These are phyloP conservation scores for Hippophae gyantsensis DNA, from an alignment of 306 rosid species.

Conservation along the genomic window DNA sequence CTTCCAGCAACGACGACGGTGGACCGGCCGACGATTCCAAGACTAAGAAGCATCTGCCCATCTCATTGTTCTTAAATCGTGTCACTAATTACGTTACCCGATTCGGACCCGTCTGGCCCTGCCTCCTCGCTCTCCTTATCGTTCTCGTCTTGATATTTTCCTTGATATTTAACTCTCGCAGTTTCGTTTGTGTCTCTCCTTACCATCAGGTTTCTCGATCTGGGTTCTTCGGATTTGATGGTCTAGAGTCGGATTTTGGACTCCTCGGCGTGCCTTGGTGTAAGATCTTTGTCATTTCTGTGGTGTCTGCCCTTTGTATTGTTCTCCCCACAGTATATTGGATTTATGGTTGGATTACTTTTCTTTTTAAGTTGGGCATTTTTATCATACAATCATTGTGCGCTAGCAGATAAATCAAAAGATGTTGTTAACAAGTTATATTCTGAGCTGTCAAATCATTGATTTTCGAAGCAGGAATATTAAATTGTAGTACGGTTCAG, in stretches of 20 bases:
- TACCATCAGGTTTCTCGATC: constrained; percentile 47
- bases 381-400: too few relatives aligned
- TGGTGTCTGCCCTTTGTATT: too few relatives aligned
- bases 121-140: constrained; percentile 27
- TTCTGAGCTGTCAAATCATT: too few relatives aligned
- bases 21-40: constrained; percentile 43
- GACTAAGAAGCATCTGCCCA: constrained; percentile 46
- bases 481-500: too few relatives aligned
- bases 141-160: constrained; percentile 28
- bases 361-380: too few relatives aligned
- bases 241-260: constrained; percentile 82
- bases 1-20: constrained; percentile 16
- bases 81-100: constrained; percentile 45
- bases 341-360: too few relatives aligned
- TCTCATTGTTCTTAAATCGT: constrained; percentile 37
- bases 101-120: constrained; percentile 32
- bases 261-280: constrained; percentile 98
- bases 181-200: constrained; percentile 66
- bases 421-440: too few relatives aligned
- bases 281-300: constrained; percentile 24
- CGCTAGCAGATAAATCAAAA: too few relatives aligned
- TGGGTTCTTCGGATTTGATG: constrained; percentile 62
- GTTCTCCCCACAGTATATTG: too few relatives aligned
- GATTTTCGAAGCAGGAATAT: too few relatives aligned
- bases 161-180: constrained; percentile 50